phyloP scores from a whole-genome alignment of 768 basidiomycete species.

The Calocybe cyanea region DNA sequence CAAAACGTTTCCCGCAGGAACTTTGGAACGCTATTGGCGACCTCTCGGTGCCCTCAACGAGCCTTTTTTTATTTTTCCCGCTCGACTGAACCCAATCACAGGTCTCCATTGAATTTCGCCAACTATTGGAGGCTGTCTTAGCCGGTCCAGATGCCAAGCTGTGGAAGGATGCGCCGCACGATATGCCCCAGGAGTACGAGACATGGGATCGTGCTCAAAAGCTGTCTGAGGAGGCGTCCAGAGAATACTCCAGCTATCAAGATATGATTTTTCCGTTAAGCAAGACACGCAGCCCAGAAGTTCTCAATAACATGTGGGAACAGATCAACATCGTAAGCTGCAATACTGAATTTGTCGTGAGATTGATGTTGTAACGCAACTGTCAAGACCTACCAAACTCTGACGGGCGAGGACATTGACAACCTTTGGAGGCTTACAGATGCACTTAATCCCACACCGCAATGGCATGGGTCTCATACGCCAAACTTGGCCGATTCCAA shows the following conservation, averaged over 20 bases:
- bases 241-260: slow-evolving; percentile 45
- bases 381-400: slow-evolving; percentile 54
- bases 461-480: slow-evolving; percentile 50
- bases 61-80: neutral
- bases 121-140: slow-evolving; percentile 60
- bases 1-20: slow-evolving; percentile 71
- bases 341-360: neutral
- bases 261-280: slow-evolving; percentile 57
- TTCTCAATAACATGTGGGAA: slow-evolving; percentile 64
- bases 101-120: slow-evolving; percentile 64
- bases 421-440: slow-evolving; percentile 60
- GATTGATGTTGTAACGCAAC: slow-evolving; percentile 1
- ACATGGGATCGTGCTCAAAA: slow-evolving; percentile 68
- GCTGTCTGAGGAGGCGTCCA: slow-evolving; percentile 55
- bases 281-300: slow-evolving; percentile 43
- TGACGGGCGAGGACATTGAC: slow-evolving; percentile 55
- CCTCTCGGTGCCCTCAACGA: slow-evolving; percentile 53
- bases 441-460: slow-evolving; percentile 47
- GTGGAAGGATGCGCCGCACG: slow-evolving; percentile 46
- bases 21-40: slow-evolving; percentile 84
- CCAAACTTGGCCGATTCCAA: slow-evolving; percentile 28
- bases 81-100: slow-evolving; percentile 20
- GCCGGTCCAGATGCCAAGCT: slow-evolving; percentile 49
- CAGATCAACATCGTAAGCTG: slow-evolving; percentile 52
- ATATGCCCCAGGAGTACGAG: slow-evolving; percentile 60